Conservation (phyloP, 2,329 filamentous ascomycete species). For the Sporothrix pseudoabietina region DNA sequence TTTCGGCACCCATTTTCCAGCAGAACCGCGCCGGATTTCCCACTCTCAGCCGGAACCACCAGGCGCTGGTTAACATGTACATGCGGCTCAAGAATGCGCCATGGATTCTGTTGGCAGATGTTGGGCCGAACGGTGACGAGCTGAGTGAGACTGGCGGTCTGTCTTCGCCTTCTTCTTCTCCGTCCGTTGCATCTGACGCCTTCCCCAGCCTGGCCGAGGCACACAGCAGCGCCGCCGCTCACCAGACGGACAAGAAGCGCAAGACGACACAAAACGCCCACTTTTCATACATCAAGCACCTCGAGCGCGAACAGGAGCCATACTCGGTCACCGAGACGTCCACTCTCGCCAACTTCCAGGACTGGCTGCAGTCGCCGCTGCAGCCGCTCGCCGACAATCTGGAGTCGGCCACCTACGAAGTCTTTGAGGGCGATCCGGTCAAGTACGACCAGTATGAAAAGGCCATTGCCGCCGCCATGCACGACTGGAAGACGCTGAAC, state of each 20-base stretch:
- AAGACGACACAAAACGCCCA: constrained; percentile 49
- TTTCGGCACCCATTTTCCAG: constrained; percentile 58
- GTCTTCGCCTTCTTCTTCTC: constrained; percentile 27
- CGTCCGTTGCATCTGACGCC: constrained; percentile 41
- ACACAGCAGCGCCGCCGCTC: constrained; percentile 46
- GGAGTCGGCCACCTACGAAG: constrained; percentile 96
- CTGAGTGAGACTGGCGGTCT: constrained; percentile 35
- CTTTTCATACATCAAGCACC: constrained; percentile 77
- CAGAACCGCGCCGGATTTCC: constrained; percentile 63
- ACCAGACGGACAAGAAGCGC: constrained; percentile 47
- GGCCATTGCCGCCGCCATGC: constrained; percentile 77
- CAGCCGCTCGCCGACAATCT: constrained; percentile 95
- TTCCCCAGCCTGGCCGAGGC: constrained; percentile 73
- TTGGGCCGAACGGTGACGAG: constrained; percentile 52
- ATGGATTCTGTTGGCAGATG: constrained; percentile 65
- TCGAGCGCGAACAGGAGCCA: constrained; percentile 79
- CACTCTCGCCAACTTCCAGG: constrained; percentile 68
- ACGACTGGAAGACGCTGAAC: constrained; percentile 71
- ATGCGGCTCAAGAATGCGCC: constrained; percentile 66
- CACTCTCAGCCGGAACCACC: constrained; percentile 62
- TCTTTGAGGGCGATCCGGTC: constrained; percentile 96
- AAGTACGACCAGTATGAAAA: constrained; percentile 96
- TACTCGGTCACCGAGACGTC: constrained; percentile 54
- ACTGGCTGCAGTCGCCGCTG: constrained; percentile 92
- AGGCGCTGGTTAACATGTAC: constrained; percentile 62